Evolutionary conservation across 148 eudicot genomes (phyloP).

Genomic region (Spergularia marina): DNA sequence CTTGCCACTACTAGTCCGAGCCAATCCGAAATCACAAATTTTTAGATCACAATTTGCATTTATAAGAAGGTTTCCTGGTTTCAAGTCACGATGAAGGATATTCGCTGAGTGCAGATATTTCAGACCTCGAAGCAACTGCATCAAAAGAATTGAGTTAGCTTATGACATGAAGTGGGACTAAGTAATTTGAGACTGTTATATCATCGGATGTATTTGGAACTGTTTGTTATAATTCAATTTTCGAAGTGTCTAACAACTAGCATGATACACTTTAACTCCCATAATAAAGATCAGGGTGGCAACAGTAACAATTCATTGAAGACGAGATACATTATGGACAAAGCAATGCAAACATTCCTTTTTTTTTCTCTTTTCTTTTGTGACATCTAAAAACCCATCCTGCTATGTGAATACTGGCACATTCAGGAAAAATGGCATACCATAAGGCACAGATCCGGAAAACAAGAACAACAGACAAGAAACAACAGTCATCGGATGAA

Average conservation of each 20-base stretch:
- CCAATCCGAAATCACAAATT: conserved; percentile 83
- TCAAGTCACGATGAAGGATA: conserved; percentile 78
- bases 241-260: neutral
- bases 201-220: neutral
- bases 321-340: neutral
- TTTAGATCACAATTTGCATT: conserved; percentile 81
- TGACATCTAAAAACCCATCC: neutral
- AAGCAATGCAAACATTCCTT: neutral
- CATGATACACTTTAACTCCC: neutral
- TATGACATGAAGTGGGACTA: neutral
- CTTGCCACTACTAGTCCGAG: conserved; percentile 66
- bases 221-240: no score
- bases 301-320: neutral
- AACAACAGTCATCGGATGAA: neutral
- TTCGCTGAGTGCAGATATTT: conserved; percentile 85
- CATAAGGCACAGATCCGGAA: no score
- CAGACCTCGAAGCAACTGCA: conserved; percentile 74
- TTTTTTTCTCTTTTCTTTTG: no score
- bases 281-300: neutral
- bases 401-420: neutral
- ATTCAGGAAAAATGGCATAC: neutral
- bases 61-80: conserved; percentile 79
- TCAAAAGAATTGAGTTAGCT: conserved; percentile 4
- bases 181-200: neutral
- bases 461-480: neutral